Evolutionary conservation across 75 land plant genomes (phyloP).

Genomic region (Cupressus sempervirens): DNA sequence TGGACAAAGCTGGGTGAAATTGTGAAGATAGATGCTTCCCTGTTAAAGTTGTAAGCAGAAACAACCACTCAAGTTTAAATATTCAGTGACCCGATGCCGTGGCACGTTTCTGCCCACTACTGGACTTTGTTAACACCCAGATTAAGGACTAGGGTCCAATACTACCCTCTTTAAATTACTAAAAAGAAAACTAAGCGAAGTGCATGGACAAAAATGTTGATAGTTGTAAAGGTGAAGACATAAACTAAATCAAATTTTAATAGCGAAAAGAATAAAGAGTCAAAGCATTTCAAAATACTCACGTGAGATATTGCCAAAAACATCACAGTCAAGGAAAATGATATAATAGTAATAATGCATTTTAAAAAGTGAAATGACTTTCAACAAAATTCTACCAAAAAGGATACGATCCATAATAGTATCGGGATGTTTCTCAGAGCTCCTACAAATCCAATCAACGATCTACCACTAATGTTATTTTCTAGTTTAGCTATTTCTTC

Average conservation of each 20-base stretch:
- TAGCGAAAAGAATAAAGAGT: not conserved
- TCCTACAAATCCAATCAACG: constrained; percentile 7
- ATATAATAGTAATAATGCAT: not conserved
- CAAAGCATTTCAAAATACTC: not conserved
- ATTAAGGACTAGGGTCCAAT: too few species aligned
- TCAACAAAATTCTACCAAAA: not conserved
- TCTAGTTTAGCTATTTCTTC: too few species aligned
- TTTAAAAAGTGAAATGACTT: not conserved
- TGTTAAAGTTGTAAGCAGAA: too few species aligned
- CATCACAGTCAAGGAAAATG: not conserved
- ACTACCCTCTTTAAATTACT: too few species aligned
- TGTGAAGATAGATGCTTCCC: constrained; percentile 62
- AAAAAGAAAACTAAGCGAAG: not conserved
- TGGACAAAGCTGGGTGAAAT: constrained; percentile 59
- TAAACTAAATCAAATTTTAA: not conserved
- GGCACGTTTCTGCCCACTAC: too few species aligned
- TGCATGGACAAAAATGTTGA: not conserved
- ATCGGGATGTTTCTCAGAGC: constrained; percentile 7
- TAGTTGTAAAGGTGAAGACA: not conserved
- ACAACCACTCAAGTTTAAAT: too few species aligned
- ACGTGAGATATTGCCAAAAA: constrained; percentile 10
- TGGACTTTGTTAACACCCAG: too few species aligned
- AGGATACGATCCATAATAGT: constrained; percentile 14
- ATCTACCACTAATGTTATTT: too few species aligned
- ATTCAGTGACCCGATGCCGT: too few species aligned